Conservation (phyloP, 2,329 filamentous ascomycete species). For the Phyllosticta ampelicida region DNA sequence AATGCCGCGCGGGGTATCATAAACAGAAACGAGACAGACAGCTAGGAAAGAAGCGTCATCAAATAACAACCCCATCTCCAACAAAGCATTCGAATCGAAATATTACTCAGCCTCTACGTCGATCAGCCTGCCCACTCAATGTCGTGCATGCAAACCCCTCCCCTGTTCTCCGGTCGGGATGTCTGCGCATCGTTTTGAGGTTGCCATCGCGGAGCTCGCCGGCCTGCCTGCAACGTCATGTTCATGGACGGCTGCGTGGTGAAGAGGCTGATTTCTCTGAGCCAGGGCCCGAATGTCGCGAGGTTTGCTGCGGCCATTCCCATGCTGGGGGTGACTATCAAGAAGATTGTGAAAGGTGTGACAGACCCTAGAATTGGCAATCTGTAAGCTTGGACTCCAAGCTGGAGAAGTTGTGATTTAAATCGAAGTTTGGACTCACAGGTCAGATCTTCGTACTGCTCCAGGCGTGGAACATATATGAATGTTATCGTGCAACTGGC, state of each 20-base stretch:
- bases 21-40: background rate
- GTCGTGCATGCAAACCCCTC: background rate
- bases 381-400: no score
- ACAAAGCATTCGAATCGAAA: background rate
- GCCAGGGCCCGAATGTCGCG: background rate
- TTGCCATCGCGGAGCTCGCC: background rate
- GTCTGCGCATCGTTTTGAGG: background rate
- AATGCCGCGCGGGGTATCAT: background rate
- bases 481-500: background rate
- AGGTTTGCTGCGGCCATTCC: slow-evolving; percentile 2
- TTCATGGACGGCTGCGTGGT: background rate
- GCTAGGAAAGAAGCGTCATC: background rate
- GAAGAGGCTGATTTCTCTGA: background rate
- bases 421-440: background rate
- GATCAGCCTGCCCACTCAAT: background rate
- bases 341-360: background rate
- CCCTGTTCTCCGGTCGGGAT: background rate
- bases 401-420: background rate
- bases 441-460: background rate
- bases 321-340: background rate
- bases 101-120: background rate
- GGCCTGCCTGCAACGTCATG: background rate
- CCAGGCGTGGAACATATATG: background rate
- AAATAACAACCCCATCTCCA: background rate
- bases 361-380: background rate